These are phyloP conservation scores for Pachyrhizus erosus DNA, from an alignment of 306 rosid species.

Conservation along the genomic window DNA sequence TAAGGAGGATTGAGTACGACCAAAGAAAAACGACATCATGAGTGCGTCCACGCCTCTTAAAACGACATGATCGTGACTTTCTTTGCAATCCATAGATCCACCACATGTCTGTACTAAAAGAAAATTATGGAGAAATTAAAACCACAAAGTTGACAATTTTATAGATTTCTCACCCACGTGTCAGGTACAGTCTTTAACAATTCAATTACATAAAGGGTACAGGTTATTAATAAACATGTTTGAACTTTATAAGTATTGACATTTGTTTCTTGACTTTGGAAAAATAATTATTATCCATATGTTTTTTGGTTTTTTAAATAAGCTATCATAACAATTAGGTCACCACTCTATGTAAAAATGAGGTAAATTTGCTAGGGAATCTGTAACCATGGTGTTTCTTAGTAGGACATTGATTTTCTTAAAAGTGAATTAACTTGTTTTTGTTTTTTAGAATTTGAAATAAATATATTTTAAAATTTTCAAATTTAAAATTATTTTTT, in stretches of 20 bases:
- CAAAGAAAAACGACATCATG: conserved; percentile 44
- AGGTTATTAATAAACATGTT: not conserved
- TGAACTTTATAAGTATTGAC: not conserved
- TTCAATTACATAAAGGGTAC: not conserved
- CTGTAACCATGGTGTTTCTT: not conserved
- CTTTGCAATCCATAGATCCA: conserved; percentile 11
- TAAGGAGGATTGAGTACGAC: conserved; percentile 9
- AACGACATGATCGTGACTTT: conserved; percentile 35
- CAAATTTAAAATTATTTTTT: no score
- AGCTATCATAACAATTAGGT: not conserved
- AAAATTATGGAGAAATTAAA: conserved; percentile 26
- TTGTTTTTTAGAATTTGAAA: no score
- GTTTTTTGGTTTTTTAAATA: not conserved
- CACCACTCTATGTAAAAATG: not conserved
- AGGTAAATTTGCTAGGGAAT: not conserved
- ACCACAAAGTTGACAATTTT: conserved; percentile 5
- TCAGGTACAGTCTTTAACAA: not conserved
- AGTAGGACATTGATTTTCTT: not conserved
- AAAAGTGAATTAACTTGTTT: no score
- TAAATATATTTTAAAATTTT: no score
- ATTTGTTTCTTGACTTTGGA: not conserved
- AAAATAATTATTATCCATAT: not conserved
- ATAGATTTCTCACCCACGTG: conserved; percentile 25
- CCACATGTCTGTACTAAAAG: not conserved
- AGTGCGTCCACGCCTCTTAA: not conserved